phyloP scores from a whole-genome alignment of 176 grass and related monocot genomes.

The Aegilops sharonensis region DNA sequence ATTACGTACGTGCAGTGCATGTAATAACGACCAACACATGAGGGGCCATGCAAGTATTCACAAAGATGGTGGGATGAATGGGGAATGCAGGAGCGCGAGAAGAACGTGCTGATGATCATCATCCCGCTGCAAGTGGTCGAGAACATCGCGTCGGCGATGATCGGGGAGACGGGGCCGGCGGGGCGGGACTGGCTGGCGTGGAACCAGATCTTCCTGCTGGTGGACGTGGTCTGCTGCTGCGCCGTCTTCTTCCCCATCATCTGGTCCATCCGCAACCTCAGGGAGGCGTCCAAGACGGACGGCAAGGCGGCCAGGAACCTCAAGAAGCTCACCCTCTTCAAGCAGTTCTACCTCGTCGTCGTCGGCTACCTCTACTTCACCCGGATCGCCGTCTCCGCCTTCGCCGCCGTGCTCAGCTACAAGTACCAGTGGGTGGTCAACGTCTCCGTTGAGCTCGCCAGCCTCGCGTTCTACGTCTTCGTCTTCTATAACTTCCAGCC shows the following conservation, averaged over 20 bases:
- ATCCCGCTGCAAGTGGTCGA: conserved; percentile 61
- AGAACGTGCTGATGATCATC: conserved; percentile 62
- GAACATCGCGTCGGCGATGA: conserved; percentile 58
- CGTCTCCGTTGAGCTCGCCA: conserved; percentile 31
- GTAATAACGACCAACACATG: not conserved
- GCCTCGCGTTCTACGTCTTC: conserved; percentile 51
- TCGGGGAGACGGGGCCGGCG: conserved; percentile 61
- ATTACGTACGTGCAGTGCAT: not conserved
- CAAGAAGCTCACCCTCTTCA: conserved; percentile 74
- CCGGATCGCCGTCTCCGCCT: conserved; percentile 33
- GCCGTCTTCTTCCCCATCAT: conserved; percentile 69
- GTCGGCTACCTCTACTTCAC: conserved; percentile 78
- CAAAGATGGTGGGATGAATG: too few species aligned
- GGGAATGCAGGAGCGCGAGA: conserved; percentile 50
- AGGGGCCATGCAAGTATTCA: not conserved
- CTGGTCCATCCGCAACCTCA: conserved; percentile 64
- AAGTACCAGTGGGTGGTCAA: conserved; percentile 51
- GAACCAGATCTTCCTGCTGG: conserved; percentile 69
- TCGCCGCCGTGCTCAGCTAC: conserved; percentile 49
- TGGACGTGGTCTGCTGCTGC: conserved; percentile 61
- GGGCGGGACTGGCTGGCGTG: conserved; percentile 50
- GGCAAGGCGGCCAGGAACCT: conserved; percentile 71
- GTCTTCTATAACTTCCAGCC: conserved; percentile 63
- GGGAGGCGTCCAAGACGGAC: conserved; percentile 68
- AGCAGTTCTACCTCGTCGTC: conserved; percentile 62